These are phyloP conservation scores for Aspergillus ibericus DNA, from an alignment of 2,329 filamentous ascomycete species.

Conservation along the genomic window DNA sequence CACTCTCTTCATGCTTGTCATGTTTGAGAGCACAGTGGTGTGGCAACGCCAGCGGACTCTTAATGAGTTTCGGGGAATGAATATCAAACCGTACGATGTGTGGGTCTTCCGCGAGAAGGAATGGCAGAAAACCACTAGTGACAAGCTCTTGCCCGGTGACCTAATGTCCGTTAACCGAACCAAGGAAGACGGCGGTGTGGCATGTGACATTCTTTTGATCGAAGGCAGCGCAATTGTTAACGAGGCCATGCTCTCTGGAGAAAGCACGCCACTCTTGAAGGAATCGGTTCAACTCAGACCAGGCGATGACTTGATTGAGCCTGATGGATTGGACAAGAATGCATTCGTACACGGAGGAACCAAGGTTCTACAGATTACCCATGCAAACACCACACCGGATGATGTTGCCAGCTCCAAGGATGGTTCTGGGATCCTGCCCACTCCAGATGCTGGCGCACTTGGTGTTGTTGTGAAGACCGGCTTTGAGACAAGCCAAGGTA, in stretches of 20 bases:
- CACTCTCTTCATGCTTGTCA: slow-evolving; percentile 96
- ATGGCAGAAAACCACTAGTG: slow-evolving; percentile 86
- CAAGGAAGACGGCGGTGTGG: slow-evolving; percentile 95
- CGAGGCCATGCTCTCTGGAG: slow-evolving; percentile 97
- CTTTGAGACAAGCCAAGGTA: slow-evolving; percentile 97
- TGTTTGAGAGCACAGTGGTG: slow-evolving; percentile 96
- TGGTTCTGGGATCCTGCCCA: slow-evolving; percentile 73
- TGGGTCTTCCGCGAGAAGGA: slow-evolving; percentile 85
- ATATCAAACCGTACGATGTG: slow-evolving; percentile 96
- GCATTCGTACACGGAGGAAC: slow-evolving; percentile 95
- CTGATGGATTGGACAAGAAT: slow-evolving; percentile 93
- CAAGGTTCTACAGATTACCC: slow-evolving; percentile 93
- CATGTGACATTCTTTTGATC: slow-evolving; percentile 93
- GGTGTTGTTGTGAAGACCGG: slow-evolving; percentile 95
- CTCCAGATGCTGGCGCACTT: slow-evolving; percentile 91
- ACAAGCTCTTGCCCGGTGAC: slow-evolving; percentile 89
- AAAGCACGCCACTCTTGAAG: slow-evolving; percentile 95
- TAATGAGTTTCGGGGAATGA: slow-evolving; percentile 97
- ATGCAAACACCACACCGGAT: slow-evolving; percentile 71
- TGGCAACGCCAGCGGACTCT: slow-evolving; percentile 97
- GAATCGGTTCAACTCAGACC: slow-evolving; percentile 92
- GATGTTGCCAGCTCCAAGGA: slow-evolving; percentile 63
- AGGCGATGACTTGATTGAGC: slow-evolving; percentile 73
- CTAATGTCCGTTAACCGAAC: slow-evolving; percentile 88
- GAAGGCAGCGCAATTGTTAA: slow-evolving; percentile 97